These are phyloP conservation scores for Chrysopogon serrulatus DNA, from an alignment of 176 grass and related monocot species.

Conservation along the genomic window DNA sequence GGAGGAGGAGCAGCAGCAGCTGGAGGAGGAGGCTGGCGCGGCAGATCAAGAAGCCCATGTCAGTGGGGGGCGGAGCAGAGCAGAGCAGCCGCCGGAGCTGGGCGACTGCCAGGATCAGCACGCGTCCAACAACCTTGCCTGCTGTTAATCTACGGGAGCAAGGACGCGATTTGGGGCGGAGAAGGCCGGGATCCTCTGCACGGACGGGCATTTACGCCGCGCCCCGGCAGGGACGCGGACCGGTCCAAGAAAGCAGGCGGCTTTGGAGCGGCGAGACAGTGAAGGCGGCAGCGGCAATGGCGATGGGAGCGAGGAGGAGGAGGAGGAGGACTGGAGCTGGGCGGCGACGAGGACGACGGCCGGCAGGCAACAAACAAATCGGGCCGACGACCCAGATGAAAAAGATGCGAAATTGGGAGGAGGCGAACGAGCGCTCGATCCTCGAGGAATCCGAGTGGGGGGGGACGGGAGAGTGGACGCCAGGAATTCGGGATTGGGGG, in stretches of 20 bases:
- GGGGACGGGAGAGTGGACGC: neutral
- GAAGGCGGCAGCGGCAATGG: conserved; percentile 11
- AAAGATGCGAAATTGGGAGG: neutral
- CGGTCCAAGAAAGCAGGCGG: neutral
- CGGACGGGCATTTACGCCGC: conserved; percentile 38
- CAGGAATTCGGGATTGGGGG: neutral
- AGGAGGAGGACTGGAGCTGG: too few relatives aligned
- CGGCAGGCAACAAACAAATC: neutral
- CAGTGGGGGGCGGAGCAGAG: neutral
- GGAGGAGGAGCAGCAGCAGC: conserved; percentile 1
- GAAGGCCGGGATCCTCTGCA: conserved; percentile 3
- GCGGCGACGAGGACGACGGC: neutral
- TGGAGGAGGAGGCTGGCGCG: conserved; percentile 1
- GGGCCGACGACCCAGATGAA: neutral
- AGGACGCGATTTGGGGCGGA: conserved; percentile 29
- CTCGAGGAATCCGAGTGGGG: conserved; percentile 1
- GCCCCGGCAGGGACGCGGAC: neutral
- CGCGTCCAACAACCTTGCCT: neutral
- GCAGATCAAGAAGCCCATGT: conserved; percentile 31
- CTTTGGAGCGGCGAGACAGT: neutral
- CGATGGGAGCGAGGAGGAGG: conserved; percentile 16
- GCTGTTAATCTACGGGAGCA: neutral
- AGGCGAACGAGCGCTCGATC: neutral
- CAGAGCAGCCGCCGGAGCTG: neutral
- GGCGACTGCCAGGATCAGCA: neutral